Percentiles rank a stretch among this genome's conserved stretches.
These are phyloP conservation scores for Erysimum cheiranthoides DNA, from an alignment of 345 rosid species.

Conservation along the genomic window DNA sequence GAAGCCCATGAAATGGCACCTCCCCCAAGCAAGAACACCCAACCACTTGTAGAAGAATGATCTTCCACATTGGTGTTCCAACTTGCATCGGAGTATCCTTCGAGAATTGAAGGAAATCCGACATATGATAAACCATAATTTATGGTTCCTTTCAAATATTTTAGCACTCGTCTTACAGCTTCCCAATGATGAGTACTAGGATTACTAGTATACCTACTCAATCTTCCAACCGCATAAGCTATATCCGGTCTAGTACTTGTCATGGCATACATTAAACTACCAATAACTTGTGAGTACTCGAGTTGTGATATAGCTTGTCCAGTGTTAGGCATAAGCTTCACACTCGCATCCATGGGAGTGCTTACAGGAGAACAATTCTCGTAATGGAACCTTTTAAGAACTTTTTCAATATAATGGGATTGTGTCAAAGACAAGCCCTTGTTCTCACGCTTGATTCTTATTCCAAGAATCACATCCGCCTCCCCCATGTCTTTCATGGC, in stretches of 20 bases:
- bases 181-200: too few relatives aligned
- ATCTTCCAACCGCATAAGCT: conserved; percentile 4
- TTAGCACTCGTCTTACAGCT: neutral
- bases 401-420: conserved; percentile 1
- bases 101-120: neutral
- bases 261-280: conserved; percentile 17
- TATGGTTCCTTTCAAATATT: conserved; percentile 10
- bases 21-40: too few relatives aligned
- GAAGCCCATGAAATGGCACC: too few relatives aligned
- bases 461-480: neutral
- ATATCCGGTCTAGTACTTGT: neutral
- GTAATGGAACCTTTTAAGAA: neutral
- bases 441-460: neutral
- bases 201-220: conserved; percentile 16
- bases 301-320: neutral
- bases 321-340: neutral
- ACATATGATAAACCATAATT: neutral
- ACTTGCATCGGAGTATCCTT: conserved; percentile 12
- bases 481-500: conserved; percentile 1
- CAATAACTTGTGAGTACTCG: conserved; percentile 7
- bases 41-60: conserved; percentile 19
- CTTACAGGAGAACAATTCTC: neutral
- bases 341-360: conserved; percentile 5
- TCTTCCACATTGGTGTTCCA: conserved; percentile 8
- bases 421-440: neutral